Base-by-base conservation (phyloP, 768 basidiomycete genomes). In the Nidularia pulvinata region DNA sequence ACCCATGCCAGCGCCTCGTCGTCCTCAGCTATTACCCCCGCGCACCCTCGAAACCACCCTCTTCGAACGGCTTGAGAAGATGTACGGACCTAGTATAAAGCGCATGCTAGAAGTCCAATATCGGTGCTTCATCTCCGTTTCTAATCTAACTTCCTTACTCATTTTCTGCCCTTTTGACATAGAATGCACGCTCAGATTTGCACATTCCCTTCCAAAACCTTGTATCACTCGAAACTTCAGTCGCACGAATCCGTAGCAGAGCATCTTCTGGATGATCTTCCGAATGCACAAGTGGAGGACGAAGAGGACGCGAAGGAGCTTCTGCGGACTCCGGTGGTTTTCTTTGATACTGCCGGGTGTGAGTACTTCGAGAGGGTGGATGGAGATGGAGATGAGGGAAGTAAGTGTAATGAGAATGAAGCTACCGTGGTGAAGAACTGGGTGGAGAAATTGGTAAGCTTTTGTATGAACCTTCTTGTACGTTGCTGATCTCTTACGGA, bases 351-450 rank as follows among this genome's bases (percentile, higher is more conserved):
- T 0, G 84, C 91, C 3, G 94, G 95, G 0, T 95, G 92, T 60
- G 94, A 97, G 65, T 96, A 92, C 63, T 96, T 87, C 61, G 97
- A 98, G 65, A 75, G 92, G 13, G 65, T 84, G 0, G 89, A 92
- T 33, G 87, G 81, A 0, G 87, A 88, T 53, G 76, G 79, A n/a
- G 91, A 93, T 61, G 95, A 96, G 61, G 95, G 94, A 0, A 95
- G 93, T 57, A 81, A 88, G 57, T 89, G 85, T 59, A 99, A 99
- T 61, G 95, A 96, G 72, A 98, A 99, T 62, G 97, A 99, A 62
- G 94, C 88, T 0, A 84, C 80, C 7, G 82, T 97, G 7, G 95
- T 95, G 1, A 85, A 83, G 63, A 80, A 79, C 53, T 95, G 93
- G 88, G 85, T 93, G 0, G 82, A 88, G 43, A 86, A 81, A 61